Evolutionary conservation across 2,329 filamentous ascomycete species (phyloP).

Genomic region (Exophiala spinifera): DNA sequence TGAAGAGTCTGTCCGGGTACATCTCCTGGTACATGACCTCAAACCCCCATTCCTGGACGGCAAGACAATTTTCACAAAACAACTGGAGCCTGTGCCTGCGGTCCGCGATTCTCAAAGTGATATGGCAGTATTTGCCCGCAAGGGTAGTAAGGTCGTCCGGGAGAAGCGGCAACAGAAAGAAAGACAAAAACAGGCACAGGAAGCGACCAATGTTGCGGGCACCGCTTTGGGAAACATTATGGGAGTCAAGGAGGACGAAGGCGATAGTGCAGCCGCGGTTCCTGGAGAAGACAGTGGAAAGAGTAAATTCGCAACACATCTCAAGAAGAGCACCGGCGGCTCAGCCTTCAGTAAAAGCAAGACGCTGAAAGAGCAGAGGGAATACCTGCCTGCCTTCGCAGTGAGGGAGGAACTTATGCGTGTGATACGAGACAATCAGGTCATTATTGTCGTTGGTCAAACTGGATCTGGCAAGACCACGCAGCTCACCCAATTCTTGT

Average conservation of each 20-base stretch:
- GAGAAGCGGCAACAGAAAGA: slow-evolving; percentile 90
- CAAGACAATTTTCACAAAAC: slow-evolving; percentile 93
- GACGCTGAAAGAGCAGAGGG: slow-evolving; percentile 81
- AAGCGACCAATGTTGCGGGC: slow-evolving; percentile 88
- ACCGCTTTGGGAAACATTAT: slow-evolving; percentile 92
- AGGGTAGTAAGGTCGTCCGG: slow-evolving; percentile 88
- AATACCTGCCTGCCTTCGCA: slow-evolving; percentile 92
- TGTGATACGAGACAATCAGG: slow-evolving; percentile 94
- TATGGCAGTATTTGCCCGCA: slow-evolving; percentile 96
- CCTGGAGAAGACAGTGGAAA: slow-evolving; percentile 67
- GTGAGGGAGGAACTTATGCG: slow-evolving; percentile 88
- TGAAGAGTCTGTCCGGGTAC: slow-evolving; percentile 82
- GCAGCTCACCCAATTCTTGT: slow-evolving; percentile 90
- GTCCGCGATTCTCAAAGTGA: slow-evolving; percentile 93
- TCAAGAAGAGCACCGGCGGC: slow-evolving; percentile 78
- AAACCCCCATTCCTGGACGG: slow-evolving; percentile 94
- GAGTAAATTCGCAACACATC: slow-evolving; percentile 82
- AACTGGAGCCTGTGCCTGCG: slow-evolving; percentile 89
- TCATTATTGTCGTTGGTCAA: slow-evolving; percentile 93
- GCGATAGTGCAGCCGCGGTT: slow-evolving; percentile 77
- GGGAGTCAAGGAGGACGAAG: slow-evolving; percentile 87
- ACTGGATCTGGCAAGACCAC: slow-evolving; percentile 98
- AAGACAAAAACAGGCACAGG: slow-evolving; percentile 87
- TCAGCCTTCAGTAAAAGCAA: slow-evolving; percentile 94
- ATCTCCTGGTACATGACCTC: slow-evolving; percentile 88